These are phyloP conservation scores for Sutorius australiensis DNA, from an alignment of 768 basidiomycete genomes.

Conservation along the genomic window DNA sequence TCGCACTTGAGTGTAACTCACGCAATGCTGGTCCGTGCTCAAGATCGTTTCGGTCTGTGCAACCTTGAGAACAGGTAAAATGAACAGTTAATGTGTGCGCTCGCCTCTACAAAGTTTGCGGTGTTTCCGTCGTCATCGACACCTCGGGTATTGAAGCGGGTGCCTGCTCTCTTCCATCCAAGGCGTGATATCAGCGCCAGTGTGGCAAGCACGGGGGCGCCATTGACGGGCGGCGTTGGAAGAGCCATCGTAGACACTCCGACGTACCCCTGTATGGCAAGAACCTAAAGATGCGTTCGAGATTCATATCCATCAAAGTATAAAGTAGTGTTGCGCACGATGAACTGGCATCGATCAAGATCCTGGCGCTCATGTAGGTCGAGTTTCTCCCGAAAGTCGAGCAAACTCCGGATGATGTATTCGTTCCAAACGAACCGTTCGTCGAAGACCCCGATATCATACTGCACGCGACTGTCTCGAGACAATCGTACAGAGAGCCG, in stretches of 20 bases:
- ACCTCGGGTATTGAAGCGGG: conserved; percentile 94
- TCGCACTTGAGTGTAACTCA: conserved; percentile 91
- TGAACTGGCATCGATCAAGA: conserved; percentile 80
- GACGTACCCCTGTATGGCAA: conserved; percentile 92
- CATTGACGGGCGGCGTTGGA: conserved; percentile 70
- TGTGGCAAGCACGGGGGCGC: conserved; percentile 68
- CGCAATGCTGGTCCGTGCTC: conserved; percentile 79
- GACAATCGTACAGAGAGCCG: conserved; percentile 68
- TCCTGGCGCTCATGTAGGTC: conserved; percentile 64
- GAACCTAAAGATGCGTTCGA: conserved; percentile 46
- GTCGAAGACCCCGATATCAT: conserved; percentile 65
- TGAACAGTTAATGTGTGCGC: conserved; percentile 17
- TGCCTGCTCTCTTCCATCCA: conserved; percentile 94
- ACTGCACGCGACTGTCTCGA: conserved; percentile 40
- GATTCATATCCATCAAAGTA: conserved; percentile 8
- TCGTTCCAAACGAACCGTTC: conserved; percentile 95
- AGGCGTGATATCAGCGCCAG: conserved; percentile 82
- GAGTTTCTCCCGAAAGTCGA: conserved; percentile 83
- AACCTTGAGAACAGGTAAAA: conserved; percentile 5
- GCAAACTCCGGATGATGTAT: conserved; percentile 78
- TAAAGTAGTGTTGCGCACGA: conserved; percentile 49
- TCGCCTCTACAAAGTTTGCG: conserved; percentile 94
- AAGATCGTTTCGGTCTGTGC: conserved; percentile 85
- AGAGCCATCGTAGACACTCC: conserved; percentile 77
- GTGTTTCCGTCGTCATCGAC: conserved; percentile 94